These are phyloP conservation scores for Parastagonospora nodorum DNA, from an alignment of 2,329 filamentous ascomycete species.

Conservation along the genomic window DNA sequence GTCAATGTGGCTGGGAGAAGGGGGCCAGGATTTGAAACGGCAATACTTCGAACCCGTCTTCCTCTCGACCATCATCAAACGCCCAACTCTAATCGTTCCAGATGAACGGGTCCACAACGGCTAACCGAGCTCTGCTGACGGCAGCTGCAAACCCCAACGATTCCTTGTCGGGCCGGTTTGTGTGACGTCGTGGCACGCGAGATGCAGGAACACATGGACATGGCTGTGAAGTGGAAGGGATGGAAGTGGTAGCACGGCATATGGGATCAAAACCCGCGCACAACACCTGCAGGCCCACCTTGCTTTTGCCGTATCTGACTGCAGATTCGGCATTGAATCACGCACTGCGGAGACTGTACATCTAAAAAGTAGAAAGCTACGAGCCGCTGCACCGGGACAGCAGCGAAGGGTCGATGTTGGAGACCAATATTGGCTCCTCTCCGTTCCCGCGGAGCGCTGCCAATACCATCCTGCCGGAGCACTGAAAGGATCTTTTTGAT, in stretches of 20 bases:
- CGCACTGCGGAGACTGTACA: not conserved
- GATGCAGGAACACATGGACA: slow-evolving; percentile 4
- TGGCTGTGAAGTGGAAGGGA: slow-evolving; percentile 1
- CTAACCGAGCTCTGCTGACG: not conserved
- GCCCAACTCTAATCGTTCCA: not conserved
- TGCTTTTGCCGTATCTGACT: too few relatives aligned
- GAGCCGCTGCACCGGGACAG: not conserved
- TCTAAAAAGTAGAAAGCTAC: not conserved
- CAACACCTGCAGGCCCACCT: too few relatives aligned
- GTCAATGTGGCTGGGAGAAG: not conserved
- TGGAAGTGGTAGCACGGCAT: not conserved
- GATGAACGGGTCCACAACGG: not conserved
- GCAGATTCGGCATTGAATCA: not conserved
- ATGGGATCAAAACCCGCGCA: too few relatives aligned
- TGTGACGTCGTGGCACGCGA: slow-evolving; percentile 1
- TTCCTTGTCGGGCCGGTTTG: slow-evolving; percentile 1
- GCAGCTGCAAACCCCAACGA: not conserved
- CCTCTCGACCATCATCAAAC: slow-evolving; percentile 1
- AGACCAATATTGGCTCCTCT: not conserved
- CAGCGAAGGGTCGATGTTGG: not conserved
- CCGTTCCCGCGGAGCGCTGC: not conserved
- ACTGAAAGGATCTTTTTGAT: not conserved
- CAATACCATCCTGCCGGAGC: not conserved
- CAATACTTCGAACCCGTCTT: not conserved
- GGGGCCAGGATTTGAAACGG: not conserved